Percentiles rank a stretch among this genome's conserved stretches.
Evolutionary conservation across 2,329 filamentous ascomycete genomes (phyloP).

Genomic region (Colletotrichum orbiculare): DNA sequence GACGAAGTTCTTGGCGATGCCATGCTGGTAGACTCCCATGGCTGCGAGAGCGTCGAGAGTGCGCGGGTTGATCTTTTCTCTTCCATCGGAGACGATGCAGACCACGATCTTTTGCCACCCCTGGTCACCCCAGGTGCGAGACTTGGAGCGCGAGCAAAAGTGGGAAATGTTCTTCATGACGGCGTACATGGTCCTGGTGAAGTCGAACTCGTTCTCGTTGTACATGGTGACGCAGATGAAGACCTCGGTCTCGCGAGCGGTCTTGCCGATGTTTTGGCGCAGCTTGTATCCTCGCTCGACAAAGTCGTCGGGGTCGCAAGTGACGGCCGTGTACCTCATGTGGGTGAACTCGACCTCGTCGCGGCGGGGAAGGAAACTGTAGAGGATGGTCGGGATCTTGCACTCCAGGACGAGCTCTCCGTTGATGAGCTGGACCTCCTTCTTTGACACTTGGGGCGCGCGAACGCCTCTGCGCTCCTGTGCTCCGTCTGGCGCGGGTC

Average conservation of each 20-base stretch:
- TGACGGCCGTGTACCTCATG: slow-evolving; percentile 99
- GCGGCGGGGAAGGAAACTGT: slow-evolving; percentile 93
- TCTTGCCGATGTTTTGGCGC: slow-evolving; percentile 88
- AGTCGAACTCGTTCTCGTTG: slow-evolving; percentile 97
- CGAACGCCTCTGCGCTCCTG: slow-evolving; percentile 90
- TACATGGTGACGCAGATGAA: slow-evolving; percentile 99
- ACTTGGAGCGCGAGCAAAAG: slow-evolving; percentile 92
- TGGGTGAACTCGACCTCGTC: slow-evolving; percentile 98
- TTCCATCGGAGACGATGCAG: slow-evolving; percentile 93
- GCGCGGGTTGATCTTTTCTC: slow-evolving; percentile 88
- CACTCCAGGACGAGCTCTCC: slow-evolving; percentile 97
- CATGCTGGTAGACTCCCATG: slow-evolving; percentile 97
- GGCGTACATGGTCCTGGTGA: slow-evolving; percentile 97
- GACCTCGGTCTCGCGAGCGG: slow-evolving; percentile 88
- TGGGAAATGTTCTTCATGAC: slow-evolving; percentile 98
- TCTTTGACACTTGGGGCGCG: slow-evolving; percentile 87
- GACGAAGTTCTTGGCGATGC: slow-evolving; percentile 98
- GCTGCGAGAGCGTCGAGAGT: slow-evolving; percentile 95
- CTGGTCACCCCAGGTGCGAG: slow-evolving; percentile 94
- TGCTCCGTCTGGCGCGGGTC: slow-evolving; percentile 85
- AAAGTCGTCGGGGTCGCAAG: slow-evolving; percentile 96
- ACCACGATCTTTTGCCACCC: slow-evolving; percentile 99
- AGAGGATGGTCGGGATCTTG: slow-evolving; percentile 98
- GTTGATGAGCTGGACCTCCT: slow-evolving; percentile 96
- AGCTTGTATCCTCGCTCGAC: slow-evolving; percentile 89